These are phyloP conservation scores for Colletotrichum orbiculare DNA, from an alignment of 2,329 filamentous ascomycete species.

Conservation along the genomic window DNA sequence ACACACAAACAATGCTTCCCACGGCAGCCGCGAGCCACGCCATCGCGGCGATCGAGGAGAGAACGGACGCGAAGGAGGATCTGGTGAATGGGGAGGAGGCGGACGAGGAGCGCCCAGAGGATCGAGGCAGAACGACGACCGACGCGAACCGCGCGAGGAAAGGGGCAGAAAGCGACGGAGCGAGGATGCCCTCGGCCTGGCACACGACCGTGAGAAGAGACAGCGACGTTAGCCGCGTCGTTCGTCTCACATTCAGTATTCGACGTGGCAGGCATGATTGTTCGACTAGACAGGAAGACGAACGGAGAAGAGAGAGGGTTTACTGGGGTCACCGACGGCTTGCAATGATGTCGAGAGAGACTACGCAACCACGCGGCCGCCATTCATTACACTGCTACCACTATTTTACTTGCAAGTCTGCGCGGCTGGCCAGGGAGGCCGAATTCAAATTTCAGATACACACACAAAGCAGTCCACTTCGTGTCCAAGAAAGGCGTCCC, in stretches of 20 bases:
- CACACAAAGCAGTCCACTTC: constrained; percentile 31
- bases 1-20: constrained; percentile 16
- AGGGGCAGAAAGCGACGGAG: constrained; percentile 57
- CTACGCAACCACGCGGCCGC: constrained; percentile 13
- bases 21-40: constrained; percentile 41
- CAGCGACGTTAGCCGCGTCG: constrained; percentile 56
- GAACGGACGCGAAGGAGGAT: constrained; percentile 13
- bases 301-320: constrained; percentile 8
- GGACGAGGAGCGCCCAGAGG: constrained; percentile 40
- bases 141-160: constrained; percentile 50
- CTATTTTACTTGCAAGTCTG: constrained; percentile 24
- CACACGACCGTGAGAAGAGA: constrained; percentile 65
- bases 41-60: constrained; percentile 46
- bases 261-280: not conserved
- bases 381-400: constrained; percentile 31
- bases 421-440: constrained; percentile 22
- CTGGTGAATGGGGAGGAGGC: constrained; percentile 37
- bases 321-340: constrained; percentile 25
- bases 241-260: too few species aligned
- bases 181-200: constrained; percentile 57
- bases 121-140: constrained; percentile 42
- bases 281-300: constrained; percentile 15
- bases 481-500: constrained; percentile 22
- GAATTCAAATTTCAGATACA: constrained; percentile 32
- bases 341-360: constrained; percentile 22